Conservation (phyloP, 495 filamentous ascomycete species). For the Cercophora samala region DNA sequence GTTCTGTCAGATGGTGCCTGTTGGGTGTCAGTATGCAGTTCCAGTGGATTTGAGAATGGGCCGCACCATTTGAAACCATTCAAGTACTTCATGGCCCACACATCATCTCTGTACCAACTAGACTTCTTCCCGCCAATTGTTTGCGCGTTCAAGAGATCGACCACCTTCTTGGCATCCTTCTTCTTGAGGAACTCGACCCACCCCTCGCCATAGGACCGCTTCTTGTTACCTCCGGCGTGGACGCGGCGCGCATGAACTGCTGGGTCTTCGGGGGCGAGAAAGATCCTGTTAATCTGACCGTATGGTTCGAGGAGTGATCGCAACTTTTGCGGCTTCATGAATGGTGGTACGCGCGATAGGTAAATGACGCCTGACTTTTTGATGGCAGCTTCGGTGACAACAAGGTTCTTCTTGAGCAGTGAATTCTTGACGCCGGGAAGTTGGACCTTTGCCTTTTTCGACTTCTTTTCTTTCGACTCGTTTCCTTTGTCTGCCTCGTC, state of each 20-base stretch:
- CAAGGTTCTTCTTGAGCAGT: slow-evolving; percentile 57
- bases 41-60: too few relatives aligned
- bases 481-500: slow-evolving; percentile 26
- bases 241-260: slow-evolving; percentile 57
- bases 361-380: slow-evolving; percentile 78
- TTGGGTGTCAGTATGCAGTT: neutral
- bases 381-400: slow-evolving; percentile 54
- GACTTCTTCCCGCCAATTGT: slow-evolving; percentile 86
- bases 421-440: slow-evolving; percentile 48
- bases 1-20: slow-evolving; percentile 54
- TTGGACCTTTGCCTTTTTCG: slow-evolving; percentile 26
- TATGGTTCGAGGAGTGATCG: slow-evolving; percentile 73
- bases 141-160: slow-evolving; percentile 78
- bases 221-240: slow-evolving; percentile 77
- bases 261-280: slow-evolving; percentile 77
- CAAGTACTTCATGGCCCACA: slow-evolving; percentile 78
- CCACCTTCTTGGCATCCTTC: slow-evolving; percentile 71
- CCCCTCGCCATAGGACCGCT: slow-evolving; percentile 80
- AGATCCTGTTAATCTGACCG: slow-evolving; percentile 78
- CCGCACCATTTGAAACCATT: slow-evolving; percentile 72
- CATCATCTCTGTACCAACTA: slow-evolving; percentile 85
- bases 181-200: slow-evolving; percentile 80
- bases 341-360: slow-evolving; percentile 86
- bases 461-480: slow-evolving; percentile 22
- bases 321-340: slow-evolving; percentile 85